phyloP scores from a whole-genome alignment of 2,329 filamentous ascomycete genomes.

The Aspergillus sp. region DNA sequence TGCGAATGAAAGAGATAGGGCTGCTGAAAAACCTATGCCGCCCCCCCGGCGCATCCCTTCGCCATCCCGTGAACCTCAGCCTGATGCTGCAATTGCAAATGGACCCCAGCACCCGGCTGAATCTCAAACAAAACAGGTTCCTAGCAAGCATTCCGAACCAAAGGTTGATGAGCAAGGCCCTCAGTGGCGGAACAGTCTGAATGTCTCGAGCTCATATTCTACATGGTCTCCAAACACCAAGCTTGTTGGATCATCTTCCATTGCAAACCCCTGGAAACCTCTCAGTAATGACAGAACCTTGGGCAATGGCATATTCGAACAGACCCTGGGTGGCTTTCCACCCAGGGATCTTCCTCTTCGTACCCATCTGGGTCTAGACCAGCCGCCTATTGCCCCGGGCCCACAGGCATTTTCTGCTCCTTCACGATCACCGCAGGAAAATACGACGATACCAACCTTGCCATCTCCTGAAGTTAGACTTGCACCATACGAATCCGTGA shows the following conservation, averaged over 20 bases:
- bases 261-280: constrained; percentile 56
- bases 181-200: constrained; percentile 35
- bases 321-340: constrained; percentile 45
- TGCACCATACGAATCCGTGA: constrained; percentile 33
- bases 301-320: constrained; percentile 61
- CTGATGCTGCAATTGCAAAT: constrained; percentile 21
- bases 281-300: constrained; percentile 53
- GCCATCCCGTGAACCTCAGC: constrained; percentile 24
- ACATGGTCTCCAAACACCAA: constrained; percentile 34
- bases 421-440: constrained; percentile 29
- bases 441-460: constrained; percentile 27
- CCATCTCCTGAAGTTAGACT: constrained; percentile 36
- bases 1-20: constrained; percentile 31
- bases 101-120: constrained; percentile 22
- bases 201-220: constrained; percentile 31
- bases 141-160: constrained; percentile 19
- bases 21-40: constrained; percentile 25
- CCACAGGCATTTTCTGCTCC: constrained; percentile 26
- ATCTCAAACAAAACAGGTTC: constrained; percentile 9
- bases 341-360: constrained; percentile 40
- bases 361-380: constrained; percentile 35
- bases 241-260: constrained; percentile 26
- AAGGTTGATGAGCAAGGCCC: constrained; percentile 27
- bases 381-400: constrained; percentile 29
- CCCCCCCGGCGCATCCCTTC: constrained; percentile 26